These are phyloP conservation scores for Raffaelea deltoideospora DNA, from an alignment of 2,329 filamentous ascomycete genomes.

Conservation along the genomic window DNA sequence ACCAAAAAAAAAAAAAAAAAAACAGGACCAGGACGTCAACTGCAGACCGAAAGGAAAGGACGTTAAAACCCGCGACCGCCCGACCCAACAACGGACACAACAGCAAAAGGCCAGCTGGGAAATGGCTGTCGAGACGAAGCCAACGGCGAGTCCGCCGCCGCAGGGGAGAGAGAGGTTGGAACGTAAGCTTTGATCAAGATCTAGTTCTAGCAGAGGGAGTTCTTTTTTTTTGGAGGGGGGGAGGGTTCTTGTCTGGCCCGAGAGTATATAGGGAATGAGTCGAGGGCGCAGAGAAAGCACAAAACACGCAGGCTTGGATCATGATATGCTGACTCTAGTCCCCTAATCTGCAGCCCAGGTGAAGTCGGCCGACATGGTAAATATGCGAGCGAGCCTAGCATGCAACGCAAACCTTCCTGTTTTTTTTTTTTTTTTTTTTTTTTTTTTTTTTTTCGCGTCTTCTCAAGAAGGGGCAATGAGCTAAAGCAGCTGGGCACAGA, in stretches of 20 bases:
- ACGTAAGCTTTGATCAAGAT: conserved; percentile 41
- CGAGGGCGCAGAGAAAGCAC: background rate
- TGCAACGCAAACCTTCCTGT: too few species aligned
- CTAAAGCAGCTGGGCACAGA: conserved; percentile 33
- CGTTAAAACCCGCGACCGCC: too few species aligned
- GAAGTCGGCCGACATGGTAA: conserved; percentile 98
- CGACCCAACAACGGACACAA: too few species aligned
- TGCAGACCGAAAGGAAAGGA: too few species aligned
- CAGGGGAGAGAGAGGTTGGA: conserved; percentile 73
- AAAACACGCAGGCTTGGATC: conserved; percentile 1
- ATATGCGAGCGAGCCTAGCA: background rate
- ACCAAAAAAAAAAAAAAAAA: too few species aligned
- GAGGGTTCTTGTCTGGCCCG: too few species aligned
- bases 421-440: too few species aligned
- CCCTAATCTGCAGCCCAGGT: conserved; percentile 55
- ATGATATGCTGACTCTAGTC: background rate
- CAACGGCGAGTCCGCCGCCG: conserved; percentile 32
- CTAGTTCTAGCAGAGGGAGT: too few species aligned
- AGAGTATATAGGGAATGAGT: too few species aligned
- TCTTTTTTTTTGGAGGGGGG: too few species aligned
- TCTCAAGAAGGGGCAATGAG: background rate
- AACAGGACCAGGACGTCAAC: too few species aligned
- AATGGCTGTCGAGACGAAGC: conserved; percentile 16
- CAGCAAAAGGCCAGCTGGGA: too few species aligned
- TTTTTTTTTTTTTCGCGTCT: background rate